These are phyloP conservation scores for Globisporangium echinulatum DNA, from an alignment of 352 stramenopile species.

Conservation along the genomic window DNA sequence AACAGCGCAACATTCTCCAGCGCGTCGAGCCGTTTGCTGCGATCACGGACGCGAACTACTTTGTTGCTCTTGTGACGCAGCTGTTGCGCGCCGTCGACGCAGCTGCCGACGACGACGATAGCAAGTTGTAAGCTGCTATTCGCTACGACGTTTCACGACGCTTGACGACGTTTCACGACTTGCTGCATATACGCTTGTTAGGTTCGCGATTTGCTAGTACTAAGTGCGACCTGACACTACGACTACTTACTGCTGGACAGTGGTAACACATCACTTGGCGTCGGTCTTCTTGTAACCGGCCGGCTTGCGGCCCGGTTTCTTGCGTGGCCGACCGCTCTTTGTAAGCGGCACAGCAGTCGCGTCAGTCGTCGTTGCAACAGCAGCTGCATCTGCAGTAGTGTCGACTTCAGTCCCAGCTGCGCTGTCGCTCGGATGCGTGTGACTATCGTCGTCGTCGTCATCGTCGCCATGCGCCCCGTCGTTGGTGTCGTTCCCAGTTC, in stretches of 20 bases:
- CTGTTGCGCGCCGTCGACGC: conserved; percentile 14
- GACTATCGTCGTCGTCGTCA: conserved; percentile 19
- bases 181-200: too few species aligned
- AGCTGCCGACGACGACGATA: too few species aligned
- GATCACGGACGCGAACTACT: conserved; percentile 75
- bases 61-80: conserved; percentile 44
- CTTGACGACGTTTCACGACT: too few species aligned
- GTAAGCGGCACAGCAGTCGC: conserved; percentile 14
- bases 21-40: conserved; percentile 76
- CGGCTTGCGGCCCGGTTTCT: conserved; percentile 50
- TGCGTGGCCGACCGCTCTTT: conserved; percentile 38
- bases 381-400: not conserved
- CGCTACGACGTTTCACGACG: too few species aligned
- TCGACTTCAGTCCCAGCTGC: conserved; percentile 6
- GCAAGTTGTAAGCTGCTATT: too few species aligned
- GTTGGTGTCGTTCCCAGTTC: conserved; percentile 9
- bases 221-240: too few species aligned
- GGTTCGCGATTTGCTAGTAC: too few species aligned
- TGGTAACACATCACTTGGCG: conserved; percentile 3
- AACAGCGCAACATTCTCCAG: conserved; percentile 41
- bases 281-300: conserved; percentile 12
- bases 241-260: too few species aligned
- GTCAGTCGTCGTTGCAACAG: not conserved
- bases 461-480: conserved; percentile 26
- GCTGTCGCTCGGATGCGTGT: conserved; percentile 13